Conservation (phyloP, 2,329 filamentous ascomycete species). For the Penicillium sp. region DNA sequence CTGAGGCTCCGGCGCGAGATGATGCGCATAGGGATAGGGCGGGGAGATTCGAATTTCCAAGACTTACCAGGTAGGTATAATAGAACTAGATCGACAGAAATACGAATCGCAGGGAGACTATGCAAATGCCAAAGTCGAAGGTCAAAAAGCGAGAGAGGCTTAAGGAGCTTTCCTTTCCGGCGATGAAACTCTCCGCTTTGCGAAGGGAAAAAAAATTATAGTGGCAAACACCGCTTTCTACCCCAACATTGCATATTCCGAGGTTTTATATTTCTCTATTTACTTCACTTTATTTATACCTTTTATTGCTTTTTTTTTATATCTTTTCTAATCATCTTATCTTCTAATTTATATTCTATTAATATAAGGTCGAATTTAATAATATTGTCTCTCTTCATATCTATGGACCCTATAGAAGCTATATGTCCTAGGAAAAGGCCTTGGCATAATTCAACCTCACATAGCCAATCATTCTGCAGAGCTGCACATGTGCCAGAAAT, state of each 20-base stretch:
- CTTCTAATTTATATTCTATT: neutral
- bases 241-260: neutral
- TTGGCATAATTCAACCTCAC: neutral
- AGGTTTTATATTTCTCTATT: neutral
- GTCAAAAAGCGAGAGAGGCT: conserved; percentile 25
- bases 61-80: conserved; percentile 18
- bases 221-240: conserved; percentile 25
- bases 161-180: conserved; percentile 31
- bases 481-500: neutral
- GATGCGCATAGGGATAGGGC: conserved; percentile 20
- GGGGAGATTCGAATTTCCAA: conserved; percentile 10
- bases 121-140: conserved; percentile 16
- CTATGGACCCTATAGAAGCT: neutral
- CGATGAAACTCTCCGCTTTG: conserved; percentile 28
- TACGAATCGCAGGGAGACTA: conserved; percentile 12
- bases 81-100: neutral
- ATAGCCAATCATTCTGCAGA: neutral
- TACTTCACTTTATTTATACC: neutral
- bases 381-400: neutral
- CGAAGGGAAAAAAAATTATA: conserved; percentile 27
- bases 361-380: neutral
- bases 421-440: neutral
- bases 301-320: neutral
- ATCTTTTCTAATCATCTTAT: neutral
- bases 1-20: conserved; percentile 12